Base-by-base conservation (phyloP, 352 stramenopile species). In the Globisporangium nagaii region DNA sequence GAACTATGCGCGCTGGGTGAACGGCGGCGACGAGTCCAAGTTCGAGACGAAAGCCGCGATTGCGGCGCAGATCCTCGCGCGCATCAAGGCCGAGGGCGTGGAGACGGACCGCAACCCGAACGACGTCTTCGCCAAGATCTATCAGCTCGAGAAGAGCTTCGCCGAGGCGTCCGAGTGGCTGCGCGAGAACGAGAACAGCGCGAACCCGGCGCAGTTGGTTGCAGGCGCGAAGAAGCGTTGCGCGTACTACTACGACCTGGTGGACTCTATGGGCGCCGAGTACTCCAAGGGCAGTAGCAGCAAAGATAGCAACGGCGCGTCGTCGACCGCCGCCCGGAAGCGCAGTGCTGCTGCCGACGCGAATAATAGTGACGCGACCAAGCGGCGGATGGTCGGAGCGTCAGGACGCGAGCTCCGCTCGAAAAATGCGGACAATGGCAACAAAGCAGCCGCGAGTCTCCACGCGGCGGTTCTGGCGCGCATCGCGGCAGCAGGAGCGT, bases 111-210 rank as follows among this genome's bases (percentile, higher is more conserved):
- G 54, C 36, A 61, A 61, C 45, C 36, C 44, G 35, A 61, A 61
- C 45, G 54, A 61, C 54, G 54, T 61, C 35, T 61, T 61, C 25
- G 54, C 54, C 35, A 61, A 61, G 45, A 61, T 61, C 54, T 61
- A 61, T 36, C 45, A 55, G 45, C 54, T 61, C 45, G 54, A 61
- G 37, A 61, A 61, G 45, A 55, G 54, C 37, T 61, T 61, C 19
- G 36, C 54, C 4, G 54, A 61, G 17, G 54, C 45, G 20, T 39
- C 36, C 10, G 54, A 54, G 17, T 61, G 45, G 45, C 36, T 61
- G 4, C 36, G 35, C 11, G 45, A 41, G 12, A 61, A 55, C 30
- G 35, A 47, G 44, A 17, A 55, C 6, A 25, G 20, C 13, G 37
- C 35, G 30, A 45, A 61, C 20, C 28, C 36, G 4, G 17, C 54